Evolutionary conservation across 1,139 yeast species (phyloP), one percentile per base, ranked within the genome.

Genomic region (Arxiozyma slooffiae): DNA sequence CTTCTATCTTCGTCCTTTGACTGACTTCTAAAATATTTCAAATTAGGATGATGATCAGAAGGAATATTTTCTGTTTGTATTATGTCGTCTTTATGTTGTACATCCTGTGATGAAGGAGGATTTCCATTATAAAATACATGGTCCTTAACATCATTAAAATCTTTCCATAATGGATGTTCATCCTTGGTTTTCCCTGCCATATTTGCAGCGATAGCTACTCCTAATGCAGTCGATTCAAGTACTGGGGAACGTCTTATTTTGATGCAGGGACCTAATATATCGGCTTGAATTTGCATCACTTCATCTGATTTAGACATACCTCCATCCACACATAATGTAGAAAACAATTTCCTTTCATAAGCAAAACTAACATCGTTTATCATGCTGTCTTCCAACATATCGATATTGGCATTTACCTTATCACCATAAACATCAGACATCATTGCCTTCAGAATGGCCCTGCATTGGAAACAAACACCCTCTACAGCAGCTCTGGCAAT

Each of bases 201-300:
- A 14, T 96, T 96, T 2, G 97, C 96, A 21, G 96, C 96, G 60
- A 90, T 86, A 14, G 97, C 97, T 14, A 96, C 96, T 26, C 97
- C 97, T 56, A 90, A 76, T 1, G 97, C 97, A 5, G 97, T 90
- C 66, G 96, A 89, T 70, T 90, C 97, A 38, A 88, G 73, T 67
- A 85, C 85, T 34, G 80, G 77, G 1, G 97, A 92, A 61, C 96
- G 76, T 62, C 79, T 78, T 48, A 90, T 94, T 37, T 82, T 79
- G 39, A 89, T 88, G 67, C 96, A 88, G 2, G 88, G 88, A 0
- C 90, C 90, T 60, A 89, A 75, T 55, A 90, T 82, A 67, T 90
- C 95, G 11, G 96, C 86, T 71, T 90, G 97, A 57, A 90, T 88
- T 71, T 87, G 96, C 83, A 90, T 85, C 51, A 90, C 94, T 61